phyloP scores from a whole-genome alignment of 116 monocot genomes.

The Phalaenopsis hybrid region DNA sequence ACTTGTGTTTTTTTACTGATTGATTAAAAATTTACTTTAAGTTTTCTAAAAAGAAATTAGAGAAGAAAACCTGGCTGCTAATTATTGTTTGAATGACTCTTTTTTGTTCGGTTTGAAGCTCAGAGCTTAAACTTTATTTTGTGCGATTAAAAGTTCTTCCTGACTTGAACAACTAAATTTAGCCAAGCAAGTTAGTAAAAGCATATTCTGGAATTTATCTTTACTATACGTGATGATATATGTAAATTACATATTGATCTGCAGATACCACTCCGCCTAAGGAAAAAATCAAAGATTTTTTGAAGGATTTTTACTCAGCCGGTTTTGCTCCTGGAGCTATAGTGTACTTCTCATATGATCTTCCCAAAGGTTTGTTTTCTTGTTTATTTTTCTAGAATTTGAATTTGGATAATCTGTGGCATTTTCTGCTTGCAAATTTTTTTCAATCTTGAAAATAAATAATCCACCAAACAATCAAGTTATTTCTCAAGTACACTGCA shows the following conservation, averaged over 20 bases:
- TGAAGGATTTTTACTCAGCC: slow-evolving; percentile 74
- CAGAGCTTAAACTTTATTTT: not conserved
- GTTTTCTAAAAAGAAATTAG: not conserved
- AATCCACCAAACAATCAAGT: not conserved
- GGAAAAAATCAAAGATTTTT: slow-evolving; percentile 61
- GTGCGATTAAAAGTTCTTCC: not conserved
- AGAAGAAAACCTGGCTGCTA: not conserved
- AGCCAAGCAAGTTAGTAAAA: not conserved
- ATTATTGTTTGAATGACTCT: not conserved
- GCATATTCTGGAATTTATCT: not conserved
- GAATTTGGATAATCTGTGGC: not conserved
- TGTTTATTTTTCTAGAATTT: not conserved
- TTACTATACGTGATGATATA: not conserved
- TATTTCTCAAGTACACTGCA: not conserved
- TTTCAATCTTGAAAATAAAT: not conserved
- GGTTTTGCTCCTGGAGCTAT: slow-evolving; percentile 89
- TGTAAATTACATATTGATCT: slow-evolving; percentile 5
- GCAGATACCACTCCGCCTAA: slow-evolving; percentile 90
- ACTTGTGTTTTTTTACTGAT: not conserved
- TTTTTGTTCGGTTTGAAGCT: not conserved
- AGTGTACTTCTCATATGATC: slow-evolving; percentile 77
- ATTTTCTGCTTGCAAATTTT: not conserved
- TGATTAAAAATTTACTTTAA: not conserved
- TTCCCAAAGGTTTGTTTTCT: slow-evolving; percentile 45
- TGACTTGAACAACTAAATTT: not conserved